Evolutionary conservation across 1,139 yeast species (phyloP).

Genomic region (Keqinozyma sinolaborantium): DNA sequence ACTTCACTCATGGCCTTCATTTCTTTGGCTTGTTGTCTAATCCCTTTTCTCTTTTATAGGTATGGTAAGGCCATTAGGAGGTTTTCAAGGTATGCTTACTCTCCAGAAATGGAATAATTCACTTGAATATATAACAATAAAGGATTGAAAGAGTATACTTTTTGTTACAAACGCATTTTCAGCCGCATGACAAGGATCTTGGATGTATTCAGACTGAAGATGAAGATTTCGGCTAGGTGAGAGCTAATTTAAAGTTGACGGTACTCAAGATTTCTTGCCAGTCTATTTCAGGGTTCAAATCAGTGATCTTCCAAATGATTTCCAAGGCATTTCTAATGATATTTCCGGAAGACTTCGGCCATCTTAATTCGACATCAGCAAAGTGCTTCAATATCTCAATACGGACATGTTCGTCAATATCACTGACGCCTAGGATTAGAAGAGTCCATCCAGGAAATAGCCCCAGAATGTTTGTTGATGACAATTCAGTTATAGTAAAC

Average conservation of each 20-base stretch:
- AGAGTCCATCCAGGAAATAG: constrained; percentile 24
- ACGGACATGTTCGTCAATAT: constrained; percentile 10
- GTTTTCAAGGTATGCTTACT: constrained; percentile 42
- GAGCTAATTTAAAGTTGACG: constrained; percentile 15
- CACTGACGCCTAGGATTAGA: constrained; percentile 15
- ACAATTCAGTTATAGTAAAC: neutral
- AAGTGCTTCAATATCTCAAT: constrained; percentile 13
- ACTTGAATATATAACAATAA: no score
- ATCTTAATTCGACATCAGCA: constrained; percentile 12
- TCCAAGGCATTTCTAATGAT: constrained; percentile 17
- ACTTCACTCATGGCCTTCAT: constrained; percentile 55
- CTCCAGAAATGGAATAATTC: constrained; percentile 32
- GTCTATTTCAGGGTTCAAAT: constrained; percentile 12
- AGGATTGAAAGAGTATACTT: no score
- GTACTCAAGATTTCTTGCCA: constrained; percentile 19
- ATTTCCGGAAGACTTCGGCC: constrained; percentile 19
- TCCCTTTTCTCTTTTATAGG: constrained; percentile 47
- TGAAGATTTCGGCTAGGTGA: no score
- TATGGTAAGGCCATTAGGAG: constrained; percentile 47
- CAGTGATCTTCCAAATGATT: constrained; percentile 22
- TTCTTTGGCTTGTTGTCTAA: constrained; percentile 51
- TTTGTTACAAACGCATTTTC: no score
- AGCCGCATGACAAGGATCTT: no score
- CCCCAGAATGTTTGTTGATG: no score
- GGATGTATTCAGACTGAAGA: no score